These are phyloP conservation scores for Colletotrichum horii DNA, from an alignment of 2,329 filamentous ascomycete genomes.

Conservation along the genomic window DNA sequence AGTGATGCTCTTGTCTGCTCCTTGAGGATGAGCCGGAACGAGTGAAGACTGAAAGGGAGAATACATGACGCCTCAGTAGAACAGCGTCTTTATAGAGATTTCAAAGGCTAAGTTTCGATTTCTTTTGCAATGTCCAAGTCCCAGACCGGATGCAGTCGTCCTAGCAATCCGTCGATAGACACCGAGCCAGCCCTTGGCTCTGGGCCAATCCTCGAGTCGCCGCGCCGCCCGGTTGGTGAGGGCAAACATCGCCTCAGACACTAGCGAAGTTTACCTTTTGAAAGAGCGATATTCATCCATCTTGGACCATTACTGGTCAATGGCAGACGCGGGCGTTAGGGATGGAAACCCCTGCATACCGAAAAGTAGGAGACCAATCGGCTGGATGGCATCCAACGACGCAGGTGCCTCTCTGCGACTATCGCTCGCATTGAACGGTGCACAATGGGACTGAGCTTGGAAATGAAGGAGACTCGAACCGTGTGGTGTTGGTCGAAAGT, in stretches of 20 bases:
- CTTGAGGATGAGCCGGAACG: neutral
- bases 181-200: neutral
- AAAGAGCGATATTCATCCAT: neutral
- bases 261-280: neutral
- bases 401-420: neutral
- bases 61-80: neutral
- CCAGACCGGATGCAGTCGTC: neutral
- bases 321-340: neutral
- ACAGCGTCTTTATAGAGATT: neutral
- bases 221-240: neutral
- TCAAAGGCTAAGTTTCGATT: accelerated
- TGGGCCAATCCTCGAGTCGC: neutral
- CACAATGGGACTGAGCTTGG: neutral
- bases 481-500: neutral
- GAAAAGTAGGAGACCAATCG: neutral
- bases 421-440: neutral
- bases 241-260: neutral
- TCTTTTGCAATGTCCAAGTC: neutral
- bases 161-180: neutral
- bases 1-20: neutral
- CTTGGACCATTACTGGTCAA: neutral
- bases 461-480: neutral
- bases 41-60: neutral
- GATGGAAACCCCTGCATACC: neutral
- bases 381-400: neutral